Conservation (phyloP, 192 early-diverging fungal species). For the Umbelopsis sp. region DNA sequence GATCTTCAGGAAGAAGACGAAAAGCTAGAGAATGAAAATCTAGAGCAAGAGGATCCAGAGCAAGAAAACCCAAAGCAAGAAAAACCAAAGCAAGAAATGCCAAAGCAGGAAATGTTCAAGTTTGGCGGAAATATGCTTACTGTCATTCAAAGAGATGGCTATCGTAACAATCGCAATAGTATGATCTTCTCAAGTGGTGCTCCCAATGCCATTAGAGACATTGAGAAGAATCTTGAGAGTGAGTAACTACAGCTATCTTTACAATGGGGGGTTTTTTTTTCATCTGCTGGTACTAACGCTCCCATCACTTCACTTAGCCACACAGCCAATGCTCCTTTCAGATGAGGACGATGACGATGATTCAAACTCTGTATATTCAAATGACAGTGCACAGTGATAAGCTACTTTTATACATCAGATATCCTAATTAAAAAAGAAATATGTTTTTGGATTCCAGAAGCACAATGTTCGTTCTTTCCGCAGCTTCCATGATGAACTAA, state of each 20-base stretch:
- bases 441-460: neutral
- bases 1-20: conserved; percentile 35
- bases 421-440: neutral
- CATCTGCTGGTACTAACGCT: too few relatives aligned
- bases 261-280: too few relatives aligned
- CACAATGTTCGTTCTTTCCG: too few relatives aligned
- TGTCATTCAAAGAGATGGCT: neutral
- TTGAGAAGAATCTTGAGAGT: conserved; percentile 34
- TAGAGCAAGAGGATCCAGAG: neutral
- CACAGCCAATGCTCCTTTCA: conserved; percentile 3
- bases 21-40: neutral
- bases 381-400: neutral
- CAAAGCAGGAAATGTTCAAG: neutral
- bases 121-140: neutral
- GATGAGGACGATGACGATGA: neutral
- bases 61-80: neutral
- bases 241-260: neutral
- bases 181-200: conserved; percentile 30
- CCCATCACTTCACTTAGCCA: neutral
- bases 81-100: neutral
- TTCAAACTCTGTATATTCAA: neutral
- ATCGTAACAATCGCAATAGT: conserved; percentile 38
- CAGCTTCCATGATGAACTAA: too few relatives aligned
- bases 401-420: too few relatives aligned
- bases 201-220: conserved; percentile 27